Percentiles rank a stretch among this genome's conserved stretches.
Conservation (phyloP, 164 flowering plant species). For the Stephania japonica region DNA sequence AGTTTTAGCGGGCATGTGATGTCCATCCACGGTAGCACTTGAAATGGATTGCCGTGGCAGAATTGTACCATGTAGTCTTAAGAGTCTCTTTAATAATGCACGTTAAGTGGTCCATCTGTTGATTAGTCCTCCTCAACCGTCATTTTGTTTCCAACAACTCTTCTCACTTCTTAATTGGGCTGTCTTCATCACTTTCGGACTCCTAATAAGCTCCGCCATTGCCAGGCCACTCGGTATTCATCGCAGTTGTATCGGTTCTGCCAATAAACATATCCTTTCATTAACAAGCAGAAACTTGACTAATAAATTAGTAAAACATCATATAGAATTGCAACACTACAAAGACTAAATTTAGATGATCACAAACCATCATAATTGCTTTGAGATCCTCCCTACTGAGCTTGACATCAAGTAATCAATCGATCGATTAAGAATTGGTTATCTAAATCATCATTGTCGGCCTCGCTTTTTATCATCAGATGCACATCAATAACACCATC, state of each 20-base stretch:
- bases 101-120: too few species aligned
- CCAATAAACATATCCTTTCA: constrained; percentile 11
- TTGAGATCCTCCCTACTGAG: constrained; percentile 7
- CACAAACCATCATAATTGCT: constrained; percentile 2
- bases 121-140: constrained; percentile 10
- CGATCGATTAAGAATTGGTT: constrained; percentile 1
- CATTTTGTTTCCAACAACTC: constrained; percentile 5
- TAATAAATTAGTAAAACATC: too few species aligned
- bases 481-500: constrained; percentile 6
- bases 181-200: constrained; percentile 7
- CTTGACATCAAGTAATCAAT: neutral
- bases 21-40: constrained; percentile 19
- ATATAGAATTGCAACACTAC: too few species aligned
- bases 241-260: constrained; percentile 11
- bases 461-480: neutral
- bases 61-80: constrained; percentile 27
- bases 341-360: too few species aligned
- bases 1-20: constrained; percentile 23
- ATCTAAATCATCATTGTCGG: too few species aligned
- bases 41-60: constrained; percentile 23
- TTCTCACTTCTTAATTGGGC: constrained; percentile 12
- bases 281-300: too few species aligned
- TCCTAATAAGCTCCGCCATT: constrained; percentile 3
- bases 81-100: constrained; percentile 21
- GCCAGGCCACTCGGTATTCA: constrained; percentile 10